Evolutionary conservation across 116 monocot genomes (phyloP).

Genomic region (Papilionanthe hybrid): DNA sequence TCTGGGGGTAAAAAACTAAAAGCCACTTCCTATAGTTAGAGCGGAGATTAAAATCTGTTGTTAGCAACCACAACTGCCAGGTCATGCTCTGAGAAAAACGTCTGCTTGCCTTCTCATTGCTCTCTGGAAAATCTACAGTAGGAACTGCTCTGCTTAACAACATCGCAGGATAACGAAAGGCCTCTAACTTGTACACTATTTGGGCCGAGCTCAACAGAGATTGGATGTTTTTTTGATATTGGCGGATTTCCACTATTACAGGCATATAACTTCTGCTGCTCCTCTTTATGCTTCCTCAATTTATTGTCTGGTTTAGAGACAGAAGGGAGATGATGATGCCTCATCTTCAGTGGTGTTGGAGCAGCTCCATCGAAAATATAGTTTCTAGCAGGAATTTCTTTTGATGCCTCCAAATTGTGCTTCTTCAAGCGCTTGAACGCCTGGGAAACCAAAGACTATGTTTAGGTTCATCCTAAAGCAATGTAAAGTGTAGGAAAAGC

Average conservation of each 20-base stretch:
- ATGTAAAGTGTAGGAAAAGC: too few relatives aligned
- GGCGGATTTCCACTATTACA: neutral
- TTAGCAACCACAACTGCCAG: constrained; percentile 6
- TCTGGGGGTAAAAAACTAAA: neutral
- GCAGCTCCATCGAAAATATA: neutral
- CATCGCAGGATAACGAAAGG: constrained; percentile 4
- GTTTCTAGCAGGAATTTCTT: neutral
- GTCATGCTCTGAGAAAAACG: neutral
- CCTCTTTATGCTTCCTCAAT: constrained; percentile 6
- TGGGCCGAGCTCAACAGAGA: constrained; percentile 15
- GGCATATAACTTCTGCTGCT: constrained; percentile 4
- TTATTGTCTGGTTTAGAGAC: constrained; percentile 5
- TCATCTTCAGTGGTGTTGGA: constrained; percentile 13
- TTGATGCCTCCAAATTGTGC: constrained; percentile 14
- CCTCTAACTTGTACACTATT: constrained; percentile 35
- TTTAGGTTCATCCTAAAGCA: neutral
- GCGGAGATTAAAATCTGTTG: neutral
- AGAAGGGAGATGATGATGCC: neutral
- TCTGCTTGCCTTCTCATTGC: neutral
- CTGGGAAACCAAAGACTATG: constrained; percentile 10
- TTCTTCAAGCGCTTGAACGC: constrained; percentile 47
- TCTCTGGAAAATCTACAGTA: constrained; percentile 13
- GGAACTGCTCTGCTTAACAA: constrained; percentile 4
- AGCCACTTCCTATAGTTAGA: constrained; percentile 20
- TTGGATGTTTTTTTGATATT: neutral